phyloP scores from a whole-genome alignment of 441 rosid genomes.

The Gossypium davidsonii region DNA sequence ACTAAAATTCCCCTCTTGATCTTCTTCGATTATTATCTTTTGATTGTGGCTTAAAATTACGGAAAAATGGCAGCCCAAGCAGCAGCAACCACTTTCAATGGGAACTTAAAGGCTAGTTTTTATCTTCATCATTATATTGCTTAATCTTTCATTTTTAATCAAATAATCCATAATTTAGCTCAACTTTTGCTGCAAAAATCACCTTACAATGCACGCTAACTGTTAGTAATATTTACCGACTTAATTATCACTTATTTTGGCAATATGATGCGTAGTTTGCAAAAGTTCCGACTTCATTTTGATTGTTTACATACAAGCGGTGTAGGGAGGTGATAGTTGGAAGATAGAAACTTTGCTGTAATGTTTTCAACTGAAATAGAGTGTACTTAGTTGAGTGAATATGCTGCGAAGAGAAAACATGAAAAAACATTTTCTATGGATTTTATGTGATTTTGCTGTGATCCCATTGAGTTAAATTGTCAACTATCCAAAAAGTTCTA shows the following conservation, averaged over 20 bases:
- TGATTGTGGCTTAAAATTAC: neutral
- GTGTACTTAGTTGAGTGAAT: neutral
- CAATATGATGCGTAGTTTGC: neutral
- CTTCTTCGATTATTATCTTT: neutral
- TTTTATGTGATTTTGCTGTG: neutral
- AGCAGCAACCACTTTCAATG: constrained; percentile 46
- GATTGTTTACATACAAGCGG: neutral
- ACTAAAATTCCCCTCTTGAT: neutral
- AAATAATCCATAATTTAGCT: neutral
- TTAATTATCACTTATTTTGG: constrained; percentile 5
- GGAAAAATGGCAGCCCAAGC: constrained; percentile 18
- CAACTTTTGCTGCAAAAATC: neutral
- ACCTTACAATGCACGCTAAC: constrained; percentile 12
- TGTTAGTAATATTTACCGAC: constrained; percentile 31
- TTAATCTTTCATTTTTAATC: neutral
- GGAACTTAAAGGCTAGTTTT: constrained; percentile 61
- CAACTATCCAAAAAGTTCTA: neutral
- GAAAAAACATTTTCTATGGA: neutral
- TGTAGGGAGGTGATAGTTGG: neutral
- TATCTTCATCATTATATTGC: neutral
- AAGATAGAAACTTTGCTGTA: neutral
- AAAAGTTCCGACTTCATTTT: neutral
- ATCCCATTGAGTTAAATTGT: neutral
- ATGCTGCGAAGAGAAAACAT: constrained; percentile 1
- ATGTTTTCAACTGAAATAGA: neutral